Percentiles rank a stretch among this genome's conserved stretches.
Conservation (phyloP, 1,284 basidiomycete species). For the Tranzscheliella williamsii region DNA sequence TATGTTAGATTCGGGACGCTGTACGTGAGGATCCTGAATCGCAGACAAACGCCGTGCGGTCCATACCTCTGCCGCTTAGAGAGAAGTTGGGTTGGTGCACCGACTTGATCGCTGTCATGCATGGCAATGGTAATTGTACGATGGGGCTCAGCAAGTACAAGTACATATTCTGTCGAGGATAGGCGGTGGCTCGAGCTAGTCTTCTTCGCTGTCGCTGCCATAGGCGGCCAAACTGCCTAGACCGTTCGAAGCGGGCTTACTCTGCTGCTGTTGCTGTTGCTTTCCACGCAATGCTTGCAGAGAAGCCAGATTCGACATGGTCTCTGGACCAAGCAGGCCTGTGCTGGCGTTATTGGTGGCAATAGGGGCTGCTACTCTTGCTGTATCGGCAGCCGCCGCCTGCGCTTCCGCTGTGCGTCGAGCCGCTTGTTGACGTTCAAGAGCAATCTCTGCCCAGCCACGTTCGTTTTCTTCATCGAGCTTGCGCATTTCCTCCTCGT, state of each 20-base stretch:
- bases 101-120: too few species aligned
- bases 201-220: conserved; percentile 52
- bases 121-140: too few species aligned
- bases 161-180: too few species aligned
- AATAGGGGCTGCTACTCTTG: background rate
- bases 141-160: too few species aligned
- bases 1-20: too few species aligned
- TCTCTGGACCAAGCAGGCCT: conserved; percentile 30
- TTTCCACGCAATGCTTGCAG: conserved; percentile 17
- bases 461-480: conserved; percentile 55
- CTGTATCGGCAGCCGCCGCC: background rate
- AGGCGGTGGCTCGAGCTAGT: too few species aligned
- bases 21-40: too few species aligned
- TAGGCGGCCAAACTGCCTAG: conserved; percentile 51
- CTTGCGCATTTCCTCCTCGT: conserved; percentile 46
- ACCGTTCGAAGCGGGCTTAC: conserved; percentile 6
- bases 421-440: conserved; percentile 20
- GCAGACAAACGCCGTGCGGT: too few species aligned
- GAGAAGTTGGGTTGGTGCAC: too few species aligned
- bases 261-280: background rate
- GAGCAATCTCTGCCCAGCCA: conserved; percentile 49
- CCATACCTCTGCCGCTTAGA: too few species aligned
- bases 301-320: conserved; percentile 36
- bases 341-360: background rate
- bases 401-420: conserved; percentile 2